Evolutionary conservation across 805 yeast species (phyloP).

Genomic region (Wickerhamiella musiphila): DNA sequence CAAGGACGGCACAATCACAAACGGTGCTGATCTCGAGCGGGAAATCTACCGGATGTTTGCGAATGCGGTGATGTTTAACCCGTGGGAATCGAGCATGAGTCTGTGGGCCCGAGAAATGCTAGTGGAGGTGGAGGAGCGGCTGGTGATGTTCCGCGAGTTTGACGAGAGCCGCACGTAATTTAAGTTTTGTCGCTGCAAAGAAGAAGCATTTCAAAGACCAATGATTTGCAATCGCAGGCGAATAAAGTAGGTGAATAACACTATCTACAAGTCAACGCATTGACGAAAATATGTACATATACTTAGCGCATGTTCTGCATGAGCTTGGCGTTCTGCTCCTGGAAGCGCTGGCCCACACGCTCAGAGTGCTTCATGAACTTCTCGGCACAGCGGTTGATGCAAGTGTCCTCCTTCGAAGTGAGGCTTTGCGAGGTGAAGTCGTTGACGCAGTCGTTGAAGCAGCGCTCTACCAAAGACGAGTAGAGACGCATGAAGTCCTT

Average conservation of each 20-base stretch:
- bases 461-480: conserved; percentile 88
- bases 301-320: no score
- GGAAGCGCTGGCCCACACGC: conserved; percentile 97
- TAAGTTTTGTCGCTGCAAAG: no score
- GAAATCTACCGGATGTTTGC: conserved; percentile 65
- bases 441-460: conserved; percentile 94
- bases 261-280: no score
- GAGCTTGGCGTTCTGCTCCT: conserved; percentile 58
- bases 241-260: no score
- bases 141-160: conserved; percentile 1
- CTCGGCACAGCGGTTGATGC: conserved; percentile 86
- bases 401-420: conserved; percentile 66
- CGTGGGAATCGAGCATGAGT: conserved; percentile 42
- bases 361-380: conserved; percentile 96
- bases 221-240: no score
- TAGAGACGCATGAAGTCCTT: conserved; percentile 95
- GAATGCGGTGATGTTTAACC: conserved; percentile 70
- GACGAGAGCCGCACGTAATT: not conserved
- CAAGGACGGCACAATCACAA: conserved; percentile 38
- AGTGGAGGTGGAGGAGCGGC: conserved; percentile 36
- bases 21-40: conserved; percentile 37
- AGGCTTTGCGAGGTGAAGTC: conserved; percentile 89
- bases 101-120: conserved; percentile 54
- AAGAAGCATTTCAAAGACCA: no score
- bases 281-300: no score